A percentile compares a stretch with the other conserved stretches of the same genome.
Evolutionary conservation across 2,329 filamentous ascomycete species (phyloP).

Genomic region (Teratosphaeria gauchensis): DNA sequence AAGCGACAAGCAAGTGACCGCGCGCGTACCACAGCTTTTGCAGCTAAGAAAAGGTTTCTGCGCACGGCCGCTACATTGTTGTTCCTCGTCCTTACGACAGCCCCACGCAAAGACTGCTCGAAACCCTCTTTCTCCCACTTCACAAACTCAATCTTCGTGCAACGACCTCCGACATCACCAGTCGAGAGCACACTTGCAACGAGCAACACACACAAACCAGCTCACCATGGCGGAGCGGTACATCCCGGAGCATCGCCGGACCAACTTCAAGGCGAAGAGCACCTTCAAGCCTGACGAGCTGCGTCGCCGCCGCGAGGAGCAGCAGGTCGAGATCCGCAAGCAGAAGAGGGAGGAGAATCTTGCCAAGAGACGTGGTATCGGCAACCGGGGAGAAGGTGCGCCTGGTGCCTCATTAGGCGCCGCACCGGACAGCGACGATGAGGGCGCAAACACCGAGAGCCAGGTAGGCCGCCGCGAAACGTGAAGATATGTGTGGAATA

Average conservation of each 20-base stretch:
- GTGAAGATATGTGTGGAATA: neutral
- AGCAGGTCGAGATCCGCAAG: conserved; percentile 98
- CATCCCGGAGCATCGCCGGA: conserved; percentile 98
- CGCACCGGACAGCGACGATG: conserved; percentile 94
- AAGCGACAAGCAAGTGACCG: no score
- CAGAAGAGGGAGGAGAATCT: conserved; percentile 98
- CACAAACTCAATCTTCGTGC: neutral
- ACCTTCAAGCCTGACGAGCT: conserved; percentile 99
- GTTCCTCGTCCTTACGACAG: neutral
- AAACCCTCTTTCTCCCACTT: neutral
- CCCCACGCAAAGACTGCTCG: neutral
- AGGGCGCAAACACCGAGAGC: conserved; percentile 84
- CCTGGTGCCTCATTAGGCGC: conserved; percentile 76
- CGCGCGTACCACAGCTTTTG: neutral
- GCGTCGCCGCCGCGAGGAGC: conserved; percentile 93
- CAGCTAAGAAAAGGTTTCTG: neutral
- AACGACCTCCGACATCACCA: neutral
- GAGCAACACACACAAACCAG: neutral
- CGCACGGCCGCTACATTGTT: neutral
- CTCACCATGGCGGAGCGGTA: conserved; percentile 89
- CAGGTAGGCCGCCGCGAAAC: conserved; percentile 56
- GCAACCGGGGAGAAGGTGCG: conserved; percentile 58
- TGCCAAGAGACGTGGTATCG: conserved; percentile 93
- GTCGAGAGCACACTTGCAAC: neutral
- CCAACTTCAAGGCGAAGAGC: conserved; percentile 98